These are phyloP conservation scores for Bertia moriformis DNA, from an alignment of 2,329 filamentous ascomycete genomes.

Conservation along the genomic window DNA sequence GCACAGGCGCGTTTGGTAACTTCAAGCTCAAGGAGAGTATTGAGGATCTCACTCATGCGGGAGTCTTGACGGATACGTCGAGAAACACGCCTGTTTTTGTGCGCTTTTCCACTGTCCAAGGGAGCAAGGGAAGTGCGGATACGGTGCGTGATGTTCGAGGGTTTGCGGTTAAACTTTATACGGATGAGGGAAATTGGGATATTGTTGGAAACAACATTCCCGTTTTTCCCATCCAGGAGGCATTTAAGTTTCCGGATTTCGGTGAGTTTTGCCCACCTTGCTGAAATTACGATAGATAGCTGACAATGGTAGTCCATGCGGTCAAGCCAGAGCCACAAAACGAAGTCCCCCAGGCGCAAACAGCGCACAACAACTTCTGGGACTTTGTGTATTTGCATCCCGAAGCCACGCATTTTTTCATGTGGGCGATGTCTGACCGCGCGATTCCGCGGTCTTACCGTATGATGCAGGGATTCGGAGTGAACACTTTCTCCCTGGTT, in stretches of 20 bases:
- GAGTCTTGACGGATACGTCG: conserved; percentile 52
- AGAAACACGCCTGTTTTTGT: conserved; percentile 54
- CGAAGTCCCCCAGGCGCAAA: conserved; percentile 57
- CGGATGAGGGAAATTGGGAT: conserved; percentile 65
- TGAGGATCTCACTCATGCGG: conserved; percentile 45
- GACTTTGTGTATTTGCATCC: conserved; percentile 56
- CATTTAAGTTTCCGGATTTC: conserved; percentile 60
- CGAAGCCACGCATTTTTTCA: conserved; percentile 65
- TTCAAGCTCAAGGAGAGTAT: conserved; percentile 53
- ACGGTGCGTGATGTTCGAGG: conserved; percentile 73
- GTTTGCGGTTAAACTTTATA: conserved; percentile 68
- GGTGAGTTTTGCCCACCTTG: conserved; percentile 29
- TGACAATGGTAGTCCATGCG: too few relatives aligned
- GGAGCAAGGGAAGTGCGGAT: conserved; percentile 62
- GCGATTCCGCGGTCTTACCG: conserved; percentile 60
- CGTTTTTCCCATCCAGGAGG: conserved; percentile 65
- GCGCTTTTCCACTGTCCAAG: conserved; percentile 67
- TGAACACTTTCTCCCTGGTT: conserved; percentile 61
- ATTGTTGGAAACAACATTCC: conserved; percentile 62
- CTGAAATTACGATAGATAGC: conserved; percentile 4
- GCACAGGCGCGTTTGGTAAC: conserved; percentile 48
- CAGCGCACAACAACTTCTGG: conserved; percentile 65
- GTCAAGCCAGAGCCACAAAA: conserved; percentile 58
- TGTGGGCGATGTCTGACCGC: conserved; percentile 67
- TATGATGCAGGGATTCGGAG: conserved; percentile 79